Percentiles rank a stretch among this genome's conserved stretches.
Conservation (phyloP, 1,284 basidiomycete genomes). For the Ceratobasidium sp. region DNA sequence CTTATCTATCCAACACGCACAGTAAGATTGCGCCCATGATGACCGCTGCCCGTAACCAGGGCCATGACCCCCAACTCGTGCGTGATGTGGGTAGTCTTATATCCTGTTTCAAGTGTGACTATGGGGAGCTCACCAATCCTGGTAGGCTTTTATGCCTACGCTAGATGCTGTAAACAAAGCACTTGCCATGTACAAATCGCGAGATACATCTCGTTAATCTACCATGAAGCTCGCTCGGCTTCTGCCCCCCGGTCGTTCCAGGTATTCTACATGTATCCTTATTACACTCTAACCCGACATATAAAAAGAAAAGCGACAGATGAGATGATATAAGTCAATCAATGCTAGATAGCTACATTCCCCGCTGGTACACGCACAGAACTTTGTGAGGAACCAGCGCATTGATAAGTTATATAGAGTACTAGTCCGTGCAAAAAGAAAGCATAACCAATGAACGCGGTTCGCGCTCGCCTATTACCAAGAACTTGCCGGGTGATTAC, state of each 20-base stretch:
- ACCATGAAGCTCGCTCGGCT: neutral
- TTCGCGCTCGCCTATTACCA: conserved; percentile 85
- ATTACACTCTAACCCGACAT: conserved; percentile 37
- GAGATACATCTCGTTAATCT: conserved; percentile 48
- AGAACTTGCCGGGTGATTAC: conserved; percentile 86
- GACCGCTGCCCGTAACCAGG: conserved; percentile 67
- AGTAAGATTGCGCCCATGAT: conserved; percentile 85
- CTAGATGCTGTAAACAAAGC: conserved; percentile 83
- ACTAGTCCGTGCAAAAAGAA: conserved; percentile 80
- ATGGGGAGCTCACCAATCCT: conserved; percentile 9
- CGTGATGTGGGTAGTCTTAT: conserved; percentile 67
- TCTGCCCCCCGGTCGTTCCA: neutral
- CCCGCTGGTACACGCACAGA: conserved; percentile 36
- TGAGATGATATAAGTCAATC: conserved; percentile 35
- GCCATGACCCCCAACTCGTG: conserved; percentile 72
- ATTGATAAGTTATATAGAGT: conserved; percentile 81
- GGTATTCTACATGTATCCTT: conserved; percentile 35
- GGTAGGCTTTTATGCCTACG: conserved; percentile 82
- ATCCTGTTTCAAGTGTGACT: conserved; percentile 7
- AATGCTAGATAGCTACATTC: conserved; percentile 29
- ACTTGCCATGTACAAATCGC: conserved; percentile 55
- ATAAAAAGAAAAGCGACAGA: conserved; percentile 18
- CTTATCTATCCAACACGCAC: conserved; percentile 78
- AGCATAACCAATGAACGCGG: conserved; percentile 85
- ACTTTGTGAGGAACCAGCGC: conserved; percentile 50